A percentile compares a stretch with the other conserved stretches of the same genome.
phyloP scores from a whole-genome alignment of 2,329 filamentous ascomycete genomes.

The Leptographium radiaticola region DNA sequence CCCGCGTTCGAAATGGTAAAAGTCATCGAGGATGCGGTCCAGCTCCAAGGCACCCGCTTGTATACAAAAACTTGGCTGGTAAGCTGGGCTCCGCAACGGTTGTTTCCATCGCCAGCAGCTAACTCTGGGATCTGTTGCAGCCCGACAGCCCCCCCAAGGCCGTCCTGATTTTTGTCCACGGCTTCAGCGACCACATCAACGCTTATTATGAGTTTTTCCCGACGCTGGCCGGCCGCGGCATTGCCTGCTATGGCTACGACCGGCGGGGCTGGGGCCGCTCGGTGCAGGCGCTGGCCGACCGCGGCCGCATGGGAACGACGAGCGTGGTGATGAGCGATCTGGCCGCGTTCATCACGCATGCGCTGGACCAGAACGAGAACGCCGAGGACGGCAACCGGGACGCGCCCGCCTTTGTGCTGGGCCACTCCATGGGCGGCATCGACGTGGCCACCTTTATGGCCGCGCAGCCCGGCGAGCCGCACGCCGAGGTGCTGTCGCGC shows the following conservation, averaged over 20 bases:
- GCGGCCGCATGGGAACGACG: slow-evolving; percentile 64
- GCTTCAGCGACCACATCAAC: slow-evolving; percentile 77
- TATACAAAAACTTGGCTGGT: slow-evolving; percentile 49
- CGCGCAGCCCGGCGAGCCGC: slow-evolving; percentile 22
- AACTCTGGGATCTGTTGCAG: background rate
- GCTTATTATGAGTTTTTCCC: slow-evolving; percentile 66
- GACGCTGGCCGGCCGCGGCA: slow-evolving; percentile 53
- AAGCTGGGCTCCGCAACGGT: slow-evolving; percentile 15
- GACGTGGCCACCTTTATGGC: slow-evolving; percentile 52
- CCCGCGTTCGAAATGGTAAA: slow-evolving; percentile 20
- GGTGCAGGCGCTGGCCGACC: slow-evolving; percentile 45
- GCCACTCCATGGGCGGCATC: slow-evolving; percentile 84
- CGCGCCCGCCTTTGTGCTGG: slow-evolving; percentile 68
- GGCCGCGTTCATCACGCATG: slow-evolving; percentile 55
- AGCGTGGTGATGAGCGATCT: slow-evolving; percentile 63
- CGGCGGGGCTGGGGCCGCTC: slow-evolving; percentile 82
- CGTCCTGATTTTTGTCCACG: slow-evolving; percentile 72
- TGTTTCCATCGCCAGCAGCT: background rate
- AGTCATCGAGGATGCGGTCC: slow-evolving; percentile 36
- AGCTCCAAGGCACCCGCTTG: slow-evolving; percentile 29
- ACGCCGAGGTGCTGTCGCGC: slow-evolving; percentile 37
- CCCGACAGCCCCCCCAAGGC: slow-evolving; percentile 27
- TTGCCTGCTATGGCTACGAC: slow-evolving; percentile 67
- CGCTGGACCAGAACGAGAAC: slow-evolving; percentile 22
- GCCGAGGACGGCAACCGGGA: background rate